Evolutionary conservation across 805 yeast species (phyloP).

Genomic region (Vanderwaltozyma polyspora): DNA sequence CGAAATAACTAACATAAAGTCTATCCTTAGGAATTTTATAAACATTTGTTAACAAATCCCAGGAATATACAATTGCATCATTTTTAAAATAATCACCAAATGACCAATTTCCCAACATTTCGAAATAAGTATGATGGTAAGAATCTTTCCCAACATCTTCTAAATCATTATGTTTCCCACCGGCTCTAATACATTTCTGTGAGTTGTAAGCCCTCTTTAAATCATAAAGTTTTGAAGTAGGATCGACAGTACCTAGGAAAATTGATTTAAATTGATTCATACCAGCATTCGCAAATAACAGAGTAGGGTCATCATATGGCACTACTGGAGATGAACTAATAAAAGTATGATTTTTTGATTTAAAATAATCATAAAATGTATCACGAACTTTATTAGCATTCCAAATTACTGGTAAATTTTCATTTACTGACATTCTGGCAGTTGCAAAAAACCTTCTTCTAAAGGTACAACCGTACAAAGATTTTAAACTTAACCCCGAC

Average conservation of each 20-base stretch:
- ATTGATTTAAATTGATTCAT: conserved; percentile 99
- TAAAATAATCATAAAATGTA: conserved; percentile 78
- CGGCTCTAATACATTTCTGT: conserved; percentile 98
- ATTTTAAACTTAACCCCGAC: not conserved
- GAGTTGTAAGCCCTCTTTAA: conserved; percentile 88
- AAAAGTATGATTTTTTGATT: conserved; percentile 56
- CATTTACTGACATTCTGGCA: not conserved
- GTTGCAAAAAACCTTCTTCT: not conserved
- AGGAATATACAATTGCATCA: conserved; percentile 79
- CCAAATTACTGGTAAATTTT: conserved; percentile 23
- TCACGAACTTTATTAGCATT: conserved; percentile 51
- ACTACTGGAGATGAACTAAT: conserved; percentile 91
- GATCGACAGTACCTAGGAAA: conserved; percentile 94
- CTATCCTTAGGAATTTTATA: conserved; percentile 71
- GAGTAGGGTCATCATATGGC: conserved; percentile 95
- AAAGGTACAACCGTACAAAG: no score
- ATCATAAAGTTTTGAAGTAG: conserved; percentile 72
- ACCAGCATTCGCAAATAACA: conserved; percentile 95
- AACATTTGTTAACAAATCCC: conserved; percentile 82
- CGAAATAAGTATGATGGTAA: conserved; percentile 96
- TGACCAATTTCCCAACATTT: conserved; percentile 99
- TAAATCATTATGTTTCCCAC: conserved; percentile 96
- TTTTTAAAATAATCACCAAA: conserved; percentile 97
- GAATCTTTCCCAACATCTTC: conserved; percentile 98
- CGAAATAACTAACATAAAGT: conserved; percentile 91